Evolutionary conservation across 202 grass and related monocot genomes (phyloP).

Genomic region (Schoenoplectus triqueter): DNA sequence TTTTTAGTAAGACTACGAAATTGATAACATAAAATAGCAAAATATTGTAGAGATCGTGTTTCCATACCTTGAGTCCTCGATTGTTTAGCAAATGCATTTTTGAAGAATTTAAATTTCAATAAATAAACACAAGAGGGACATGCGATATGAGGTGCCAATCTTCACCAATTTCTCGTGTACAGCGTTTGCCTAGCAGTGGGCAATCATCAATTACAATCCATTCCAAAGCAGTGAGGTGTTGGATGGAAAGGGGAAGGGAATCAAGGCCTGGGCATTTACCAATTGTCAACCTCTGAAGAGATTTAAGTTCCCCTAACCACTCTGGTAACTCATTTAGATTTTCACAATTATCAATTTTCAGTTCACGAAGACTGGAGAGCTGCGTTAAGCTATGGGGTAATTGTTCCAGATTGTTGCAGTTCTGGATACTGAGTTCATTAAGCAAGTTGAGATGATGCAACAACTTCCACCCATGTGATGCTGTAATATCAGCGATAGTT

Average conservation of each 20-base stretch:
- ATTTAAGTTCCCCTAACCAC: background rate
- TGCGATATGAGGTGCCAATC: background rate
- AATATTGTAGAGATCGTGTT: background rate
- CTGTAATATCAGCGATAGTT: background rate
- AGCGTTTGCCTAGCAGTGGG: background rate
- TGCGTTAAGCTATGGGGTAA: background rate
- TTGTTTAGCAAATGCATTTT: too few species aligned
- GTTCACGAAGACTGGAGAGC: background rate
- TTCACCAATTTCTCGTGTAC: background rate
- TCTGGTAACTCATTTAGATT: background rate
- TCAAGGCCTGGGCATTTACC: background rate
- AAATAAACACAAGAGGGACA: background rate
- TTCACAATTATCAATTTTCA: constrained; percentile 1
- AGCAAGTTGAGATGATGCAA: background rate
- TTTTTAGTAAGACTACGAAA: too few species aligned
- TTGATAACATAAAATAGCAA: background rate
- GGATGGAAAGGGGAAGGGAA: background rate
- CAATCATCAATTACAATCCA: constrained; percentile 1
- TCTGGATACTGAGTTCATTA: background rate
- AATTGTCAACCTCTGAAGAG: constrained; percentile 2
- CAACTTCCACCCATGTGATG: background rate
- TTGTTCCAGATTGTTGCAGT: background rate
- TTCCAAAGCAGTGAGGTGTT: background rate
- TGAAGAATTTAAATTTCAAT: background rate
- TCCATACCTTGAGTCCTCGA: background rate